Conservation (phyloP, 2,329 filamentous ascomycete species). For the Sphaerulina populicola region DNA sequence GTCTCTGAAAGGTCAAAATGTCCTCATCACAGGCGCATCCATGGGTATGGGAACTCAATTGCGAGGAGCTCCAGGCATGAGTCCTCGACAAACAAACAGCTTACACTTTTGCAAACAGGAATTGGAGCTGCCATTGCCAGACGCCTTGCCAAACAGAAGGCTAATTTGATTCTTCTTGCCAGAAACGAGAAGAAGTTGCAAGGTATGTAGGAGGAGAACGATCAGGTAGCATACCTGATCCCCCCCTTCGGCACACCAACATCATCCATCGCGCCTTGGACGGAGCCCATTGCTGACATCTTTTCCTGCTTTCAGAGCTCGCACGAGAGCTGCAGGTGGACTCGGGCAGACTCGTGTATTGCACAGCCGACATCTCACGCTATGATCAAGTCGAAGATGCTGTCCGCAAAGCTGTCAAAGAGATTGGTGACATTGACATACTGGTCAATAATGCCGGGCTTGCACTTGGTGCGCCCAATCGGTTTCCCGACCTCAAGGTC, state of each 20-base stretch:
- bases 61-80: no score
- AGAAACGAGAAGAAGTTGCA: slow-evolving; percentile 32
- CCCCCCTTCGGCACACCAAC: no score
- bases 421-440: slow-evolving; percentile 17
- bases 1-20: slow-evolving; percentile 18
- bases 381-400: slow-evolving; percentile 29
- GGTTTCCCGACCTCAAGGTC: slow-evolving; percentile 39
- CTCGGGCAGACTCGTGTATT: slow-evolving; percentile 23
- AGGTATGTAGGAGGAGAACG: not conserved
- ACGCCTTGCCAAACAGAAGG: slow-evolving; percentile 34
- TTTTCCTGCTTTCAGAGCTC: slow-evolving; percentile 5
- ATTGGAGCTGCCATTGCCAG: slow-evolving; percentile 42
- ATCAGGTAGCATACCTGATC: no score
- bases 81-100: not conserved
- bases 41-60: slow-evolving; percentile 11
- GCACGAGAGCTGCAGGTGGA: slow-evolving; percentile 15
- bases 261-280: not conserved
- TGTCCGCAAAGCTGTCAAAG: slow-evolving; percentile 28
- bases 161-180: slow-evolving; percentile 39
- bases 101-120: slow-evolving; percentile 21
- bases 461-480: slow-evolving; percentile 40
- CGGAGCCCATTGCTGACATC: not conserved
- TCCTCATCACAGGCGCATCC: slow-evolving; percentile 20
- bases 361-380: slow-evolving; percentile 30
- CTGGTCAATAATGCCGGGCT: slow-evolving; percentile 28